Conservation (phyloP, 192 early-diverging fungal species). For the Podila minutissima region DNA sequence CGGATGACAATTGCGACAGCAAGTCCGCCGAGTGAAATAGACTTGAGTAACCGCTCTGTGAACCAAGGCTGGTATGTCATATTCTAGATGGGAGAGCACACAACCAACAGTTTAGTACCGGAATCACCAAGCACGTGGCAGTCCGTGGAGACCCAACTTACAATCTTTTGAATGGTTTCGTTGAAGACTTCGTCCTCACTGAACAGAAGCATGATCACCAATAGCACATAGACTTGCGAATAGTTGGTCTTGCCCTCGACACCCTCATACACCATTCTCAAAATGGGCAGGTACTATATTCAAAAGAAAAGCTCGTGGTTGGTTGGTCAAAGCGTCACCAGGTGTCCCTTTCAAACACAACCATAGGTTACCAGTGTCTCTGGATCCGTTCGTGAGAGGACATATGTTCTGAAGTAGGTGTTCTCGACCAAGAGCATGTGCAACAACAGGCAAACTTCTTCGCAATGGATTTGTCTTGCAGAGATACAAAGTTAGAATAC, state of each 20-base stretch:
- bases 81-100: conserved; percentile 42
- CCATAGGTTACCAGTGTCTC: conserved; percentile 71
- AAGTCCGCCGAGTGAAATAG: conserved; percentile 75
- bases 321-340: neutral
- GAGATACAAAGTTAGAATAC: neutral
- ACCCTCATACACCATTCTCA: conserved; percentile 74
- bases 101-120: neutral
- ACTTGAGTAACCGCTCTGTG: conserved; percentile 72
- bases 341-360: neutral
- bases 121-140: neutral
- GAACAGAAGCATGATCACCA: conserved; percentile 73
- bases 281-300: conserved; percentile 61
- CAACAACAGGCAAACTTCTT: conserved; percentile 73
- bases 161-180: conserved; percentile 78
- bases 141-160: conserved; percentile 28
- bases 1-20: conserved; percentile 71
- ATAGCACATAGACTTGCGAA: conserved; percentile 72
- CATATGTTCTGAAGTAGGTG: conserved; percentile 72
- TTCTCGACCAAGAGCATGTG: conserved; percentile 75
- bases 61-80: conserved; percentile 74
- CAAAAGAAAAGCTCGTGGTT: conserved; percentile 43
- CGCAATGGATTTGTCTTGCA: conserved; percentile 56
- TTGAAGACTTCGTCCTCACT: conserved; percentile 79
- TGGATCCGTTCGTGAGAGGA: conserved; percentile 79
- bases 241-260: conserved; percentile 68